Conservation (phyloP, 257 asterid genomes). For the Plantago ovata region DNA sequence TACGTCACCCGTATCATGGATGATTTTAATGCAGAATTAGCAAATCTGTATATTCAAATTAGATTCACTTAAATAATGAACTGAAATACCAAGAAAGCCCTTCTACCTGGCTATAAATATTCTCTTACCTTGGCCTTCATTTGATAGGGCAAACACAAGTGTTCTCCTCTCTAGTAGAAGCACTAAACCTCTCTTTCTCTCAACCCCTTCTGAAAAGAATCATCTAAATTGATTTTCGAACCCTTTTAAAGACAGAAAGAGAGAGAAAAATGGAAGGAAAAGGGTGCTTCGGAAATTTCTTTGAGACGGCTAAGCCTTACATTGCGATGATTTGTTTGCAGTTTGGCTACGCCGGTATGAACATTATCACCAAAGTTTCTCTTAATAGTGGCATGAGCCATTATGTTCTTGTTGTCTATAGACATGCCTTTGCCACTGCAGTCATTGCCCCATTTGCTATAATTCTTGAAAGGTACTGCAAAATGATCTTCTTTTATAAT, state of each 20-base stretch:
- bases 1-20: too few relatives aligned
- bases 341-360: constrained; percentile 95
- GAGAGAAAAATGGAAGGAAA: constrained; percentile 68
- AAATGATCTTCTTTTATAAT: background rate
- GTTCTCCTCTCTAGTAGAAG: constrained; percentile 48
- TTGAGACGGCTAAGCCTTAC: constrained; percentile 64
- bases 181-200: background rate
- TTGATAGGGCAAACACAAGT: constrained; percentile 68
- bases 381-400: constrained; percentile 89
- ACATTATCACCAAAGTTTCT: constrained; percentile 76
- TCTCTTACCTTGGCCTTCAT: constrained; percentile 8
- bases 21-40: background rate
- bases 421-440: constrained; percentile 88
- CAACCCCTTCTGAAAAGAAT: background rate
- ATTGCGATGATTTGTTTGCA: constrained; percentile 82
- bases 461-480: constrained; percentile 59
- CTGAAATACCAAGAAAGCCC: constrained; percentile 24
- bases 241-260: background rate
- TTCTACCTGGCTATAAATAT: constrained; percentile 43
- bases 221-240: background rate
- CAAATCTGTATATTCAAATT: too few relatives aligned
- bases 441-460: constrained; percentile 81
- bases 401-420: constrained; percentile 75
- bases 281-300: constrained; percentile 39
- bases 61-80: too few relatives aligned